Evolutionary conservation across 176 grass and related monocot genomes (phyloP).

Genomic region (Hordeum marinum): DNA sequence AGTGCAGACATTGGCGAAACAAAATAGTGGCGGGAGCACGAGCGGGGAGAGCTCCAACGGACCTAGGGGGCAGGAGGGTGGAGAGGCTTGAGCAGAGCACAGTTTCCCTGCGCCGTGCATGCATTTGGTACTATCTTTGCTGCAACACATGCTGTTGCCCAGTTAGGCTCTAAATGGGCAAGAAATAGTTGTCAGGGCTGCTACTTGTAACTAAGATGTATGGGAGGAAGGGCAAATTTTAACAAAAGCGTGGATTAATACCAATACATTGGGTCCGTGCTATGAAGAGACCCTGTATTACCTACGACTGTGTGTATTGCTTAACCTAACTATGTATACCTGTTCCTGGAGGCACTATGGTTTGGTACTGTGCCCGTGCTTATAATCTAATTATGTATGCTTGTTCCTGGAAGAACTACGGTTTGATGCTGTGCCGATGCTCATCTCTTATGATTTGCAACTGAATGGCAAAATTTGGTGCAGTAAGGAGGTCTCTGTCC

Average conservation of each 20-base stretch:
- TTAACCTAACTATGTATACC: too few relatives aligned
- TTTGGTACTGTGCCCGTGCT: not conserved
- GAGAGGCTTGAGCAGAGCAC: conserved; percentile 11
- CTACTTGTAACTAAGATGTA: not conserved
- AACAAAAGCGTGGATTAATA: not conserved
- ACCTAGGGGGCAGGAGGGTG: not conserved
- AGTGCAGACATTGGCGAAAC: conserved; percentile 23
- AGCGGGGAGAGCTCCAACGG: not conserved
- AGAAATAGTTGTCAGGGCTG: not conserved
- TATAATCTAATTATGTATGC: not conserved
- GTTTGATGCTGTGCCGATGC: not conserved
- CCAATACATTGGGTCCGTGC: not conserved
- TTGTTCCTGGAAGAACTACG: not conserved
- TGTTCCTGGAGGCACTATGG: not conserved
- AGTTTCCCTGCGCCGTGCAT: not conserved
- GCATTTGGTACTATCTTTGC: not conserved
- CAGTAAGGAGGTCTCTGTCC: not conserved
- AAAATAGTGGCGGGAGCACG: conserved; percentile 7
- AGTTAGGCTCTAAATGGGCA: not conserved
- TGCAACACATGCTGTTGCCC: not conserved
- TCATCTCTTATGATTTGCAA: not conserved
- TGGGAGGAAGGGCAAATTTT: not conserved
- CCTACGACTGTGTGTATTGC: too few relatives aligned
- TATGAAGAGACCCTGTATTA: too few relatives aligned
- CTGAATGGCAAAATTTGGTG: not conserved